Base-by-base conservation (phyloP, 169 alveolate species). In the Plasmodium relictum region DNA sequence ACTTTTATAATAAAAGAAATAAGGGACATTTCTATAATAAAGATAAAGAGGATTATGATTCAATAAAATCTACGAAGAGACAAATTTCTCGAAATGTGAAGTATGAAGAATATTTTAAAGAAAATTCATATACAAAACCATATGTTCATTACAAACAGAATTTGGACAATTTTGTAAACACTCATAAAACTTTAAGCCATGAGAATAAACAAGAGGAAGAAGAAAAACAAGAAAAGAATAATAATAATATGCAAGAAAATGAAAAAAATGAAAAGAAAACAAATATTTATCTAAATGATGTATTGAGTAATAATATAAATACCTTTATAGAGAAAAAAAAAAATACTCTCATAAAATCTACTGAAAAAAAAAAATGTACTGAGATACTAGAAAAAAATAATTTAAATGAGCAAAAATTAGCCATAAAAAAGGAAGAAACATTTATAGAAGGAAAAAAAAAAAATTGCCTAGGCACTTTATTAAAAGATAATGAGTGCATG, bases 191-290 rank as follows among this genome's bases (percentile, higher is more conserved):
- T 50, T 48, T 18, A 73, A 58, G 37, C 20, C 20, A 59, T 8
- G 24, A n/a, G 52, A 1, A 14, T 6, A 26, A 20, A 73, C 39
- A 63, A 31, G 22, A n/a, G 24, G 8, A 14, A 20, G 63, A 73
- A 12, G 54, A 24, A 26, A 26, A 26, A 26, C 41, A 73, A 63
- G 83, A 52, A 50, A 71, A n/a, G 12, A 59, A 39, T 39, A 59
- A 63, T 73, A 31, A 41, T 31, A 26, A 5, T 3, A 6, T n/a
- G 24, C 9, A 0, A 14, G 87, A 31, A 14, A 31, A 59, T 37
- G 73, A 52, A 16, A 20, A 37, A 22, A 5, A 0, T 18, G 83
- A 24, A 14, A 50, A 24, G 65, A 52, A 48, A 9, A 22, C 9
- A 18, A 50, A 41, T 42, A 18, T 14, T 5, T 9, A 48, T 41